Evolutionary conservation across 192 early-diverging fungal species (phyloP).

Genomic region (Backusella mclennaniae): DNA sequence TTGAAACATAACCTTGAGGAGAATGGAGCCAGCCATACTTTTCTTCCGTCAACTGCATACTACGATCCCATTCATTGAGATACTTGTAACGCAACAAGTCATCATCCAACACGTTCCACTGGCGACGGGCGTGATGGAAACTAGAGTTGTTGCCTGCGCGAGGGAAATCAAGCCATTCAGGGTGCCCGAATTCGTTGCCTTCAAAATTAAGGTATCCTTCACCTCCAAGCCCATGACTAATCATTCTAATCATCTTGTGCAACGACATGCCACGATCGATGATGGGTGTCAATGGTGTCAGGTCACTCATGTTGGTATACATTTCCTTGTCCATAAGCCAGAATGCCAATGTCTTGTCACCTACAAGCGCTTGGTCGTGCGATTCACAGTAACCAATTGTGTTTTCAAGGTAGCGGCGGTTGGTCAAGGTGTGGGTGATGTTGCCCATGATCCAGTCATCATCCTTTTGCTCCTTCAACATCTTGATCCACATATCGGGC

Average conservation of each 20-base stretch:
- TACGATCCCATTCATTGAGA: constrained; percentile 85
- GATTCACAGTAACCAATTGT: constrained; percentile 94
- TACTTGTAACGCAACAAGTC: constrained; percentile 87
- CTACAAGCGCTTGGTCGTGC: constrained; percentile 97
- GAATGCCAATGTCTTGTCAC: constrained; percentile 98
- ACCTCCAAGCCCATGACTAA: constrained; percentile 89
- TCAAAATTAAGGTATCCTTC: constrained; percentile 97
- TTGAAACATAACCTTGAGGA: constrained; percentile 75
- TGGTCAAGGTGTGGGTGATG: constrained; percentile 84
- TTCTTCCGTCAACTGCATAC: constrained; percentile 81
- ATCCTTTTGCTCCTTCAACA: constrained; percentile 87
- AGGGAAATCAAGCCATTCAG: constrained; percentile 99
- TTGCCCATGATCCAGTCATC: constrained; percentile 92
- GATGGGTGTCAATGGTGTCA: constrained; percentile 76
- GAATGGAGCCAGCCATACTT: constrained; percentile 67
- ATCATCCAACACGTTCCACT: constrained; percentile 95
- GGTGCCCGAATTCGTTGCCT: constrained; percentile 98
- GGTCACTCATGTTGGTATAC: constrained; percentile 93
- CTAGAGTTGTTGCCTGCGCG: constrained; percentile 86
- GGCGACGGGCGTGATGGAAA: constrained; percentile 93
- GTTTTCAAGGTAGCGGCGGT: constrained; percentile 90
- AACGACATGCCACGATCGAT: constrained; percentile 93
- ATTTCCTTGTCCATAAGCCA: constrained; percentile 99
- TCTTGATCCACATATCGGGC: constrained; percentile 99
- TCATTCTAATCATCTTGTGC: constrained; percentile 94